Percentiles rank a stretch among this genome's conserved stretches.
phyloP scores from a whole-genome alignment of 352 stramenopile genomes.

The Pythium pyrilobum region DNA sequence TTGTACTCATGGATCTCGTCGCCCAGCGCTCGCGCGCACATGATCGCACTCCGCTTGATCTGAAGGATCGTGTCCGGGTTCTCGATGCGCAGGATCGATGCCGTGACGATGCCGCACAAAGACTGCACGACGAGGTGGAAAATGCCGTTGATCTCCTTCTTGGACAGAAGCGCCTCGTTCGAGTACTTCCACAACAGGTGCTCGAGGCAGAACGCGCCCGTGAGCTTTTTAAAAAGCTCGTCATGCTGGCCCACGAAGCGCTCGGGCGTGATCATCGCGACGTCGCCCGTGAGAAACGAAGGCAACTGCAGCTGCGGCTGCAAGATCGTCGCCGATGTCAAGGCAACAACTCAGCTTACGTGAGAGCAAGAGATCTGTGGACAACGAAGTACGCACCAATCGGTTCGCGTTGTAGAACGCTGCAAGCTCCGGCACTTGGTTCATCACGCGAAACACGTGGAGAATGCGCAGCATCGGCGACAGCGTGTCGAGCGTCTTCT shows the following conservation, averaged over 20 bases:
- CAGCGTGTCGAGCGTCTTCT: constrained; percentile 46
- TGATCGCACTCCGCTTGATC: constrained; percentile 60
- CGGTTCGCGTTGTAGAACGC: constrained; percentile 78
- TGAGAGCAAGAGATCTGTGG: no score
- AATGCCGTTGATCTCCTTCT: constrained; percentile 80
- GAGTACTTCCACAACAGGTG: constrained; percentile 70
- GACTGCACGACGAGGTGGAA: constrained; percentile 77
- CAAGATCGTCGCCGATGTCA: no score
- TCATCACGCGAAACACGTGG: constrained; percentile 71
- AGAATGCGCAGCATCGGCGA: constrained; percentile 69
- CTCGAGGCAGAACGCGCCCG: constrained; percentile 68
- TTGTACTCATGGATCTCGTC: constrained; percentile 80
- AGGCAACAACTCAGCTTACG: background rate
- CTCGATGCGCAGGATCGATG: constrained; percentile 55
- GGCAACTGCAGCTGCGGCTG: constrained; percentile 73
- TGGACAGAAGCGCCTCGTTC: constrained; percentile 58
- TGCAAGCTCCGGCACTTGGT: constrained; percentile 62
- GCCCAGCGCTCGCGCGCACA: constrained; percentile 49
- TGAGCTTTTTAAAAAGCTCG: constrained; percentile 78
- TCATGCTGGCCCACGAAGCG: constrained; percentile 71
- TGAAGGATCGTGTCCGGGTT: constrained; percentile 50
- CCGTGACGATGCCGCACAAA: constrained; percentile 60
- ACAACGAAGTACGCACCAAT: constrained; percentile 26
- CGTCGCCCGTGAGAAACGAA: constrained; percentile 62
- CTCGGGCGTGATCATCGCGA: constrained; percentile 65